These are phyloP conservation scores for Pseudocercospora cruenta DNA, from an alignment of 2,329 filamentous ascomycete species.

Conservation along the genomic window DNA sequence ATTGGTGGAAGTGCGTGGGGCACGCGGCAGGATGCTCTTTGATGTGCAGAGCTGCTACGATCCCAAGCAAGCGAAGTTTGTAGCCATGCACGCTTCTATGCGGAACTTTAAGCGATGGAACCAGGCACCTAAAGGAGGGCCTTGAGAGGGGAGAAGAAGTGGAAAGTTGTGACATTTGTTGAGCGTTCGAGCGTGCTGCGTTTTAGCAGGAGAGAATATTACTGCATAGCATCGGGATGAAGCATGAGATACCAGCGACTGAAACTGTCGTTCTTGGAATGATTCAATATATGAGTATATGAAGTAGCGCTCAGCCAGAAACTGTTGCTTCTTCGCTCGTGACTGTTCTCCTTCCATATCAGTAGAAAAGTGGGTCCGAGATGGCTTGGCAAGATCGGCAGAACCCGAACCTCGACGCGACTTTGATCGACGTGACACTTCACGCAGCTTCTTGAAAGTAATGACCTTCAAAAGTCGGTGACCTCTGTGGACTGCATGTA, in stretches of 20 bases:
- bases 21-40: conserved; percentile 46
- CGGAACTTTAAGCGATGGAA: conserved; percentile 40
- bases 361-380: not conserved
- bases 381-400: not conserved
- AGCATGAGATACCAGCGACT: not conserved
- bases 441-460: not conserved
- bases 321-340: not conserved
- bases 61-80: conserved; percentile 45
- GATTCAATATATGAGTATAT: not conserved
- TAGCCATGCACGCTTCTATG: conserved; percentile 36
- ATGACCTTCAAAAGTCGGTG: too few relatives aligned
- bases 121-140: conserved; percentile 46
- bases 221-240: not conserved
- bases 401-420: not conserved
- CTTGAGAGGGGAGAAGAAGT: conserved; percentile 29
- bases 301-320: not conserved
- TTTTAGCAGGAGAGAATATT: not conserved
- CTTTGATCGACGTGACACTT: not conserved
- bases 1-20: conserved; percentile 51
- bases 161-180: conserved; percentile 3
- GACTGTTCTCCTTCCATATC: not conserved
- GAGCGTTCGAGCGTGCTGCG: conserved; percentile 8
- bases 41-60: conserved; percentile 53
- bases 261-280: not conserved
- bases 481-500: too few relatives aligned